These are phyloP conservation scores for Linderniella brevidens DNA, from an alignment of 257 asterid species.

Conservation along the genomic window DNA sequence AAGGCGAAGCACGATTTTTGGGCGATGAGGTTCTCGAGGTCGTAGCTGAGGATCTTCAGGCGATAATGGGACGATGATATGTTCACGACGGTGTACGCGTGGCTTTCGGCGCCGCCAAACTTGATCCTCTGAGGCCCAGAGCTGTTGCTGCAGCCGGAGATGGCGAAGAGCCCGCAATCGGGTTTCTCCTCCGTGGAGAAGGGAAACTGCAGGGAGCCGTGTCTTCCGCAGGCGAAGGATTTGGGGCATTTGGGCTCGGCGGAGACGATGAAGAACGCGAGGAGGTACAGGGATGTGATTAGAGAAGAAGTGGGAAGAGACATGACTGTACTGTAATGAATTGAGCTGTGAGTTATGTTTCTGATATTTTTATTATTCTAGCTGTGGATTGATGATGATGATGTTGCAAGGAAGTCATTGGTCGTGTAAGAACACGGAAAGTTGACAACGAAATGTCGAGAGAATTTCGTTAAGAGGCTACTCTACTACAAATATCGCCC, in stretches of 20 bases:
- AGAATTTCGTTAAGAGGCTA: too few relatives aligned
- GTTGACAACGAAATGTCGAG: too few relatives aligned
- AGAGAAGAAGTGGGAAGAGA: too few relatives aligned
- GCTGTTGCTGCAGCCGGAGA: conserved; percentile 6
- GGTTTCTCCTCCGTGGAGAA: neutral
- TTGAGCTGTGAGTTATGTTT: too few relatives aligned
- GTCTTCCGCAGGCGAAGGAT: conserved; percentile 8
- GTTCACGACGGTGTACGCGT: neutral
- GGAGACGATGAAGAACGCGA: neutral
- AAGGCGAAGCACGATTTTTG: neutral
- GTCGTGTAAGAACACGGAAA: too few relatives aligned
- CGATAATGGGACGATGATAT: neutral
- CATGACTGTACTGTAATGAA: too few relatives aligned
- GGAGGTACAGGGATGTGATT: too few relatives aligned
- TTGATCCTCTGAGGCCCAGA: conserved; percentile 1
- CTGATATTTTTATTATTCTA: too few relatives aligned
- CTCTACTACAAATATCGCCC: too few relatives aligned
- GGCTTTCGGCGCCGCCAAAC: neutral
- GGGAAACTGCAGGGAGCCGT: conserved; percentile 11
- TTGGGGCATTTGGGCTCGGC: conserved; percentile 7
- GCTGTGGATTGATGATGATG: too few relatives aligned
- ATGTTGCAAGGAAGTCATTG: too few relatives aligned
- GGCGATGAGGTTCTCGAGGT: rapidly evolving
- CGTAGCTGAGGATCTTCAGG: neutral
- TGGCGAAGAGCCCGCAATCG: conserved; percentile 11